These are phyloP conservation scores for Cladosporium sp. DNA, from an alignment of 2,329 filamentous ascomycete species.

Conservation along the genomic window DNA sequence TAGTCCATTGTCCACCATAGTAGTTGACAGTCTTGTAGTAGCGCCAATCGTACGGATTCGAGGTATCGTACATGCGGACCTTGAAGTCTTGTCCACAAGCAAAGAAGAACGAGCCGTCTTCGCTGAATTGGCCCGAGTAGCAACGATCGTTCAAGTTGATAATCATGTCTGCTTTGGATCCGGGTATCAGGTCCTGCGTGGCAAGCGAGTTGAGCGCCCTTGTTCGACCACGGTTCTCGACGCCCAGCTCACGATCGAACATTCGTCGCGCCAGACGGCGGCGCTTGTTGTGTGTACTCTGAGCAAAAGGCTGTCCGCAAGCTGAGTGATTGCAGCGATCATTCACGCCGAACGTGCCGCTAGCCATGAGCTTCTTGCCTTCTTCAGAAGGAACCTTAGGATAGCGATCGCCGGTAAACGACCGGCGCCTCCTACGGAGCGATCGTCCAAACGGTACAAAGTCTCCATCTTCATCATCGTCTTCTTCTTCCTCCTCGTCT, in stretches of 20 bases:
- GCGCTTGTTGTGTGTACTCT: conserved; percentile 51
- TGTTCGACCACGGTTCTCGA: conserved; percentile 55
- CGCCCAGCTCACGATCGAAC: conserved; percentile 75
- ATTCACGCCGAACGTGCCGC: conserved; percentile 72
- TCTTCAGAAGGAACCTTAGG: conserved; percentile 80
- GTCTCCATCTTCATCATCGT: conserved; percentile 34
- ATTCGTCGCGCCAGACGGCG: conserved; percentile 62
- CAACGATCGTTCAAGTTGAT: conserved; percentile 82
- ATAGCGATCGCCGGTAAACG: conserved; percentile 52
- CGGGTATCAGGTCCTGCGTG: conserved; percentile 68
- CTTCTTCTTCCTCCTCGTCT: conserved; percentile 35
- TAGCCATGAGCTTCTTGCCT: conserved; percentile 74
- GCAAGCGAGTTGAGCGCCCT: conserved; percentile 64
- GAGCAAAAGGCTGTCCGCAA: conserved; percentile 33
- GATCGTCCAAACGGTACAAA: conserved; percentile 1
- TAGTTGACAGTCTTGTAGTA: conserved; percentile 96
- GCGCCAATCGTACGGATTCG: conserved; percentile 90
- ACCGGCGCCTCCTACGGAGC: conserved; percentile 42
- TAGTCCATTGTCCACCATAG: conserved; percentile 87
- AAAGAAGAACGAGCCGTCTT: conserved; percentile 97
- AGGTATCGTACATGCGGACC: conserved; percentile 96
- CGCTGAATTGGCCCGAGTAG: conserved; percentile 94
- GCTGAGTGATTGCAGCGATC: conserved; percentile 48
- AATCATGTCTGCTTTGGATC: conserved; percentile 73
- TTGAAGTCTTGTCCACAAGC: conserved; percentile 87